Conservation (phyloP, 2,329 filamentous ascomycete species). For the Penicillium decumbens region DNA sequence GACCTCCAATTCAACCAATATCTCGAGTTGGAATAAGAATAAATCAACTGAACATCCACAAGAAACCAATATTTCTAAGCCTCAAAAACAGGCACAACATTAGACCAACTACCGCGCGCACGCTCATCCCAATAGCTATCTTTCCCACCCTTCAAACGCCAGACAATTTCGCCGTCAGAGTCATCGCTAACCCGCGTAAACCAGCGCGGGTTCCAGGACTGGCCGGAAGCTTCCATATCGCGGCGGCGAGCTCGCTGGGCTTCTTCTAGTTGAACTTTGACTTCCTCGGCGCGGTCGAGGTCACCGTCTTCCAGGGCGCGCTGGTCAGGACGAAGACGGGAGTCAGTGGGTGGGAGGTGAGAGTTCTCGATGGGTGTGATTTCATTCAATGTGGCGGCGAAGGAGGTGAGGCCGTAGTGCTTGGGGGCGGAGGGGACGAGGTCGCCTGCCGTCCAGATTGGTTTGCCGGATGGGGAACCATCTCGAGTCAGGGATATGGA, state of each 20-base stretch:
- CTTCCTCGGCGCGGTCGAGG: slow-evolving; percentile 73
- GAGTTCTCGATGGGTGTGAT: slow-evolving; percentile 72
- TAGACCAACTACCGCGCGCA: slow-evolving; percentile 61
- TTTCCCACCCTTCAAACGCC: slow-evolving; percentile 72
- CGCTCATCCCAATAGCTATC: slow-evolving; percentile 94
- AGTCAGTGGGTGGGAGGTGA: slow-evolving; percentile 75
- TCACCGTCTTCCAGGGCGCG: slow-evolving; percentile 75
- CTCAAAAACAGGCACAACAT: slow-evolving; percentile 54
- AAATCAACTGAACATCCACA: too few relatives aligned
- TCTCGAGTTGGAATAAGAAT: background rate
- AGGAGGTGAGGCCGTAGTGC: slow-evolving; percentile 82
- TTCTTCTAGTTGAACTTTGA: slow-evolving; percentile 83
- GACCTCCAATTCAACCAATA: background rate
- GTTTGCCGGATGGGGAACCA: slow-evolving; percentile 57
- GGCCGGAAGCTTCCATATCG: slow-evolving; percentile 69
- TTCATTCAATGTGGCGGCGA: slow-evolving; percentile 83
- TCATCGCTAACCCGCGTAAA: slow-evolving; percentile 63
- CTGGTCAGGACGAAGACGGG: slow-evolving; percentile 80
- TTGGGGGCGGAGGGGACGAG: slow-evolving; percentile 74
- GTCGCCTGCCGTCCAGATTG: slow-evolving; percentile 72
- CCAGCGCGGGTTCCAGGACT: slow-evolving; percentile 73
- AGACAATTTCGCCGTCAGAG: slow-evolving; percentile 44
- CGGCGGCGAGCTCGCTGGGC: slow-evolving; percentile 70
- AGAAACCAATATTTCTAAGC: slow-evolving; percentile 8
- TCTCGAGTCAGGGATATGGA: slow-evolving; percentile 63